phyloP scores from a whole-genome alignment of 1,139 yeast genomes.

The Suhomyces yuchorum region DNA sequence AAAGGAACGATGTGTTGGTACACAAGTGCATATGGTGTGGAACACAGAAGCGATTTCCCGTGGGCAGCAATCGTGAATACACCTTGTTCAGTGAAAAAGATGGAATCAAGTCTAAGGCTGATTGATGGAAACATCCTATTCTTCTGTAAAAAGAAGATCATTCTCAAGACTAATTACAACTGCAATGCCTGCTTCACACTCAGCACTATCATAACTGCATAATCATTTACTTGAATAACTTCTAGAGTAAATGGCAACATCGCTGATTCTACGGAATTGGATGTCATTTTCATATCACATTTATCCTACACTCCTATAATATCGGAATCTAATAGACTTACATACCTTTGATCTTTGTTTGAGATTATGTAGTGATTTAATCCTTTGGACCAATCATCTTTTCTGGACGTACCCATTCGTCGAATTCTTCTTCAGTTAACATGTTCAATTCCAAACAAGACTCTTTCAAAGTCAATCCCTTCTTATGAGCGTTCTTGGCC shows the following conservation, averaged over 20 bases:
- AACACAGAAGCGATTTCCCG: constrained; percentile 33
- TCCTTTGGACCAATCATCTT: constrained; percentile 89
- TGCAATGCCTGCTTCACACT: too few species aligned
- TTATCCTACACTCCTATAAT: background rate
- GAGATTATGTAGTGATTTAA: background rate
- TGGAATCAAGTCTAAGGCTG: constrained; percentile 20
- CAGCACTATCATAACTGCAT: too few species aligned
- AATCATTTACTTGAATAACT: too few species aligned
- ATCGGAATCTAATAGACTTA: background rate
- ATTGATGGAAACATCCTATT: too few species aligned
- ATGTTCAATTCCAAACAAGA: constrained; percentile 90
- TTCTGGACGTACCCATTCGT: constrained; percentile 97
- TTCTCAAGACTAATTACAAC: too few species aligned
- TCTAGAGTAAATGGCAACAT: too few species aligned
- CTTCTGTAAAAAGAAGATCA: too few species aligned
- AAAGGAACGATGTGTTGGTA: constrained; percentile 37
- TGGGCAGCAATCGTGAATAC: constrained; percentile 35
- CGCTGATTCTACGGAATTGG: too few species aligned
- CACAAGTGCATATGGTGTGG: constrained; percentile 32
- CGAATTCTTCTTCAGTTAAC: constrained; percentile 80
- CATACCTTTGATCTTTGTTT: background rate
- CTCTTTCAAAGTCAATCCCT: constrained; percentile 92
- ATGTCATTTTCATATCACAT: too few species aligned
- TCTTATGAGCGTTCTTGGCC: constrained; percentile 98
- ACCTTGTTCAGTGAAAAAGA: constrained; percentile 32